phyloP scores from a whole-genome alignment of 371 early-diverging fungal genomes.

The Dinochytrium kinnereticum region DNA sequence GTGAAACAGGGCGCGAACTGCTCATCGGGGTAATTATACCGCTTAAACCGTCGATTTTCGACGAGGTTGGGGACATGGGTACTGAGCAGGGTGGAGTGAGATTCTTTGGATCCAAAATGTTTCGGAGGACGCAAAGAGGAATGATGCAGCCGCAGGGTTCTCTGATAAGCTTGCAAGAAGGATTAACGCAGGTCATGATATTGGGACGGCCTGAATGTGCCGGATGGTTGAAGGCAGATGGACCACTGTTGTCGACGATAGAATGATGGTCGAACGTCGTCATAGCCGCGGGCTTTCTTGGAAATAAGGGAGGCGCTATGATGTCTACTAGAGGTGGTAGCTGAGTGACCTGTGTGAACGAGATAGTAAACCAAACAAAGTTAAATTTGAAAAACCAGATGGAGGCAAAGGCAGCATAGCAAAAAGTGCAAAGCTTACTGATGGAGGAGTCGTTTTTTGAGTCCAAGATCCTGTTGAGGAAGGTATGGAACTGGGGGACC shows the following conservation, averaged over 20 bases:
- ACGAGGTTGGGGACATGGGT: neutral
- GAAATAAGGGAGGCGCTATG: neutral
- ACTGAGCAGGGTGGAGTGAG: neutral
- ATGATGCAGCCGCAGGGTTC: constrained; percentile 18
- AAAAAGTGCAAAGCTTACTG: too few species aligned
- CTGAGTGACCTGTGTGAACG: neutral
- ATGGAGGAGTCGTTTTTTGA: too few species aligned
- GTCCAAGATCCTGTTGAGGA: too few species aligned
- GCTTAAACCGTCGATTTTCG: neutral
- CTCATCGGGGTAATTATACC: neutral
- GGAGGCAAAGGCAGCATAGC: too few species aligned
- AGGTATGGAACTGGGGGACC: too few species aligned
- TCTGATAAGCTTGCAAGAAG: constrained; percentile 2
- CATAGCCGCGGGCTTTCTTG: neutral
- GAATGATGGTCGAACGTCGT: neutral
- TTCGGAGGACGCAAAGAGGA: neutral
- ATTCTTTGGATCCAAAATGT: neutral
- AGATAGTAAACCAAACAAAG: neutral
- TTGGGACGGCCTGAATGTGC: neutral
- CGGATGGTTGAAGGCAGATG: neutral
- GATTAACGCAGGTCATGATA: constrained; percentile 6
- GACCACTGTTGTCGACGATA: too few species aligned
- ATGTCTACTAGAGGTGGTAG: neutral
- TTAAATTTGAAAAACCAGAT: too few species aligned
- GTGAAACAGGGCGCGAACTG: too few species aligned